Evolutionary conservation across 352 stramenopile species (phyloP).

Genomic region (Globisporangium iwayamae): DNA sequence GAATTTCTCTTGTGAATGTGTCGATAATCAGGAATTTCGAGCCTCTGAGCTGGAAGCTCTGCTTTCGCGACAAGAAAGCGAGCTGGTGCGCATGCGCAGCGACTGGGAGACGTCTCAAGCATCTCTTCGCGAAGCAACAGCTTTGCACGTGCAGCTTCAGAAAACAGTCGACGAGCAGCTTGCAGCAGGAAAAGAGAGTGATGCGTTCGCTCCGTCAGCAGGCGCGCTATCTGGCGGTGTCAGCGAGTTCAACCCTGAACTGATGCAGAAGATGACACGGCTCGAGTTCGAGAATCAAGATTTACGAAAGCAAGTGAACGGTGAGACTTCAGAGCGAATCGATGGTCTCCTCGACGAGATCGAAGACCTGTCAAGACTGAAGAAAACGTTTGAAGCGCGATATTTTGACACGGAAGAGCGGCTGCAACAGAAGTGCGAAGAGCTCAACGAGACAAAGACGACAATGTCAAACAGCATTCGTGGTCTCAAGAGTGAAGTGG

Average conservation of each 20-base stretch:
- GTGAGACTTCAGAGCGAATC: slow-evolving; percentile 50
- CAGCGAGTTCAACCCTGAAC: slow-evolving; percentile 62
- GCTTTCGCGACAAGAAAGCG: slow-evolving; percentile 28
- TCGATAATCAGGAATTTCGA: slow-evolving; percentile 45
- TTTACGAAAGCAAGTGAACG: slow-evolving; percentile 46
- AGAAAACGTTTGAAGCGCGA: slow-evolving; percentile 64
- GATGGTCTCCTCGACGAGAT: slow-evolving; percentile 55
- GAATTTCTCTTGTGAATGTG: neutral
- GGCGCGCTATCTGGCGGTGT: slow-evolving; percentile 29
- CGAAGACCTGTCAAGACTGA: slow-evolving; percentile 53
- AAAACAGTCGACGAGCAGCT: slow-evolving; percentile 25
- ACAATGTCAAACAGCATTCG: neutral
- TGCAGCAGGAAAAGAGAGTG: neutral
- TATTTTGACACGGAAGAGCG: slow-evolving; percentile 52
- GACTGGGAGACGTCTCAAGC: slow-evolving; percentile 30
- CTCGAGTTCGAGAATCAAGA: slow-evolving; percentile 58
- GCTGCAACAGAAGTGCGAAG: slow-evolving; percentile 7
- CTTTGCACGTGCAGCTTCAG: slow-evolving; percentile 53
- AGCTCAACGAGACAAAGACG: slow-evolving; percentile 11
- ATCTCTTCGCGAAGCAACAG: slow-evolving; percentile 34
- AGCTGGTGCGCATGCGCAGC: slow-evolving; percentile 20
- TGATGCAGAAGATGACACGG: slow-evolving; percentile 58
- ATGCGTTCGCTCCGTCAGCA: neutral
- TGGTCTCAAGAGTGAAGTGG: neutral
- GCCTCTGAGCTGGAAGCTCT: slow-evolving; percentile 50